Evolutionary conservation across 441 rosid species (phyloP).

Genomic region (Gossypium schwendimanii): DNA sequence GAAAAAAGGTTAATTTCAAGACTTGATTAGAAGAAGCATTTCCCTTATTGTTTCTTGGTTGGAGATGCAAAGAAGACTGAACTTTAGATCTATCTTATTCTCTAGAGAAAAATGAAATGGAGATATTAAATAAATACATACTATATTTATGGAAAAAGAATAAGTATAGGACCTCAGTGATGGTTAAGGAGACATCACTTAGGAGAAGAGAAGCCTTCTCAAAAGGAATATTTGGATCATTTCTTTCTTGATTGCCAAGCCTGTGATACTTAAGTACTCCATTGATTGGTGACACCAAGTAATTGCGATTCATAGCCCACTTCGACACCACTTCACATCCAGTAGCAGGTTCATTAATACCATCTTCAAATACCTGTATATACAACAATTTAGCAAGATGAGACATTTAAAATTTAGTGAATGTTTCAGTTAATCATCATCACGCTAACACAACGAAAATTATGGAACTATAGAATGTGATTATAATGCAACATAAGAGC

Average conservation of each 20-base stretch:
- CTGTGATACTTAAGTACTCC: constrained; percentile 92
- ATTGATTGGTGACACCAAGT: constrained; percentile 85
- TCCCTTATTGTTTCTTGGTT: neutral
- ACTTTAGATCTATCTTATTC: constrained; percentile 1
- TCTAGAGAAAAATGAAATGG: neutral
- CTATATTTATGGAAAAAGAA: neutral
- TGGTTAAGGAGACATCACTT: constrained; percentile 73
- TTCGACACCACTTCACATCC: constrained; percentile 40
- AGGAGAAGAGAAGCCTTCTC: constrained; percentile 84
- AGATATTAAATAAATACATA: neutral
- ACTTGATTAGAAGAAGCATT: constrained; percentile 3
- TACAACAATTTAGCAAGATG: constrained; percentile 8
- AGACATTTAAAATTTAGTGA: neutral
- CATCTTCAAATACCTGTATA: constrained; percentile 88
- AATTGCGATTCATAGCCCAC: constrained; percentile 76
- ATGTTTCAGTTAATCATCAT: constrained; percentile 2
- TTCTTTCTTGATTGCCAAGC: constrained; percentile 92
- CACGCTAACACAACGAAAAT: neutral
- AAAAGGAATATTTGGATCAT: constrained; percentile 82
- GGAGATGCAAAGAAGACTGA: neutral
- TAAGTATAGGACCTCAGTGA: constrained; percentile 52
- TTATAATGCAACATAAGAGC: constrained; percentile 19
- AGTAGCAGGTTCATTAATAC: constrained; percentile 58
- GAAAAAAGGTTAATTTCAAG: constrained; percentile 21
- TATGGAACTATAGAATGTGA: neutral